Conservation (phyloP, 352 stramenopile genomes). For the Phytophthora podocarpi region DNA sequence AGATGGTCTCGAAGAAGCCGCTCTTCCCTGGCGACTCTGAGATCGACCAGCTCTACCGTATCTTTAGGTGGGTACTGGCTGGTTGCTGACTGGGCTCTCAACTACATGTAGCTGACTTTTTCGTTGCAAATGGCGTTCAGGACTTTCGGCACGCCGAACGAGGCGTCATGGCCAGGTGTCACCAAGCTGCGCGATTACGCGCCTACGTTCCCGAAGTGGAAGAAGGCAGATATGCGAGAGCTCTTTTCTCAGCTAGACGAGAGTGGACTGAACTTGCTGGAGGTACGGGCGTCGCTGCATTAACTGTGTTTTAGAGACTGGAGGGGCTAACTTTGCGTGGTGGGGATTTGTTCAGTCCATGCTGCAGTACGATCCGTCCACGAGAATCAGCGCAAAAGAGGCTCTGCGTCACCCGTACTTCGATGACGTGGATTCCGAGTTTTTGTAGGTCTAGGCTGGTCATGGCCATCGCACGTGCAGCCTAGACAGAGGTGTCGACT, state of each 20-base stretch:
- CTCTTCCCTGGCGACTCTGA: constrained; percentile 86
- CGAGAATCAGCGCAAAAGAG: constrained; percentile 83
- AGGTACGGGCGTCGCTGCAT: constrained; percentile 31
- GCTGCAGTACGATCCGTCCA: constrained; percentile 73
- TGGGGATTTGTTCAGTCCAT: constrained; percentile 47
- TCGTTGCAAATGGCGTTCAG: constrained; percentile 23
- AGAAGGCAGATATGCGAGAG: constrained; percentile 77
- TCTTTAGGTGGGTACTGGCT: constrained; percentile 63
- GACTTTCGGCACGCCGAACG: constrained; percentile 96
- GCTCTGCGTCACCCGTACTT: constrained; percentile 86
- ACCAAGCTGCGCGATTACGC: constrained; percentile 96
- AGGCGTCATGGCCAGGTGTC: constrained; percentile 96
- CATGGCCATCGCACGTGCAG: background rate
- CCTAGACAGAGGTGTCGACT: background rate
- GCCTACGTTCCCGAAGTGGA: constrained; percentile 96
- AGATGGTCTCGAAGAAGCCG: constrained; percentile 86
- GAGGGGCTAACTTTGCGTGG: background rate
- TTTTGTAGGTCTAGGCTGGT: constrained; percentile 46
- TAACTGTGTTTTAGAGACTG: background rate
- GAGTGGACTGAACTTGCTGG: constrained; percentile 64
- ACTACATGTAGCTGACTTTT: background rate
- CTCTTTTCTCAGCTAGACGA: constrained; percentile 68
- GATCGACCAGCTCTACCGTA: constrained; percentile 89
- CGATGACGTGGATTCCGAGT: constrained; percentile 77
- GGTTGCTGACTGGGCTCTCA: background rate